phyloP scores from a whole-genome alignment of 129 eudicot species.

The Saposhnikovia divaricata region DNA sequence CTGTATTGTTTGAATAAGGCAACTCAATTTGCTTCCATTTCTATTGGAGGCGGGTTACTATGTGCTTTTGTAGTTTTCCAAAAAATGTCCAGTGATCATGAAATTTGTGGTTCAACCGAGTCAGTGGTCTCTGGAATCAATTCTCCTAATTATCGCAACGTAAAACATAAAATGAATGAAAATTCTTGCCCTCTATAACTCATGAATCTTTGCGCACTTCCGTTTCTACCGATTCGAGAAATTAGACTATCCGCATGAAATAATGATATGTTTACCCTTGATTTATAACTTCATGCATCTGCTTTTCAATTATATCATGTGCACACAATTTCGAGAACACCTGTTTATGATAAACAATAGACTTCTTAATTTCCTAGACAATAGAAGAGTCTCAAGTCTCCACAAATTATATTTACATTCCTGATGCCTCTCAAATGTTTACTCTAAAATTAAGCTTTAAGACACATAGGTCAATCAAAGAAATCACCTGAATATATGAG shows the following conservation, averaged over 20 bases:
- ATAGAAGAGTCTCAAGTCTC: not conserved
- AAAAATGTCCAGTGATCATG: slow-evolving; percentile 60
- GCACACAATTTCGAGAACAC: not conserved
- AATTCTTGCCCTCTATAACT: slow-evolving; percentile 31
- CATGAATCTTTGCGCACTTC: slow-evolving; percentile 51
- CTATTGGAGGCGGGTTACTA: slow-evolving; percentile 58
- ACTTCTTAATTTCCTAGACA: not conserved
- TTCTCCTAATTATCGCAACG: slow-evolving; percentile 18
- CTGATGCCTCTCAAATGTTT: not conserved
- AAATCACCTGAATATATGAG: not conserved
- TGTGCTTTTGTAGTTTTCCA: slow-evolving; percentile 43
- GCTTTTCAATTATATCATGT: not conserved
- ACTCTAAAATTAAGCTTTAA: not conserved
- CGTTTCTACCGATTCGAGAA: slow-evolving; percentile 13
- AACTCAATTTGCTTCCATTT: slow-evolving; percentile 62
- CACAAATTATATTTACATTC: not conserved
- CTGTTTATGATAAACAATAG: not conserved
- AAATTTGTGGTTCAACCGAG: slow-evolving; percentile 41
- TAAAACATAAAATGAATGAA: slow-evolving; percentile 38
- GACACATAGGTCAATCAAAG: not conserved
- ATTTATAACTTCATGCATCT: not conserved
- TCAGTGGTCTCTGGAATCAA: not conserved
- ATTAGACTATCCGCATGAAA: too few relatives aligned
- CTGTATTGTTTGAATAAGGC: slow-evolving; percentile 90
- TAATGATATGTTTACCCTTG: not conserved